Evolutionary conservation across 2,329 filamentous ascomycete genomes (phyloP), one percentile per base, ranked within the genome.

Genomic region (Mariannaea sp.): DNA sequence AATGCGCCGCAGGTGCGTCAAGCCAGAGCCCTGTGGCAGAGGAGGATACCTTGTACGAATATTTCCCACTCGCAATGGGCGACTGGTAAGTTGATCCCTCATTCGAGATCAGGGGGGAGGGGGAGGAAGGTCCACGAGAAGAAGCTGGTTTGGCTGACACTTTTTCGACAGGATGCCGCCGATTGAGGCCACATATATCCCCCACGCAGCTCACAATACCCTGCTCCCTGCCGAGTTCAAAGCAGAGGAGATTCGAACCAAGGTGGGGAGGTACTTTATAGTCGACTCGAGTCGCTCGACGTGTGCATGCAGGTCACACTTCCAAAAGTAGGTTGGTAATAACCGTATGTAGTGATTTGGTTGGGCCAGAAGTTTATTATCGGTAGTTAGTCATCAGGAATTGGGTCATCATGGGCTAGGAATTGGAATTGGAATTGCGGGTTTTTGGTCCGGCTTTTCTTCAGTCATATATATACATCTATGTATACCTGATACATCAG

Each of bases 151-250:
- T 6, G 36, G 20, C 32, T 47, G 13, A 47, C 47, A 45, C 53
- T 65, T 50, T 8, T 8, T 64, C 30, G 3, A 22, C 22, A 83
- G 83, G 86, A 91, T 92, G 83, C 89, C 89, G 2, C 91, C 90
- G 1, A 90, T 95, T 2, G 90, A 96, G 71, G 90, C 90, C 4
- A 87, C 96, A 13, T 96, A 96, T 70, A 80, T 91, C 39, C 93
- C 92, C 4, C 92, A 97, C 70, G 90, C 96, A 12, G 92, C 97
- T 2, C 93, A 97, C 72, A 92, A 97, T 69, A 93, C 89, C 12
- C 81, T 82, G 39, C 77, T 88, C 41, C 85, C 86, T 4, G 80
- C 83, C 5, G 87, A 90, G 62, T 78, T 88, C 63, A 88, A 89
- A 66, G 86, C 86, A 2, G 82, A 87, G 56, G 82, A 87, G 62